These are phyloP conservation scores for Alternaria viburni DNA, from an alignment of 2,329 filamentous ascomycete species.

Conservation along the genomic window DNA sequence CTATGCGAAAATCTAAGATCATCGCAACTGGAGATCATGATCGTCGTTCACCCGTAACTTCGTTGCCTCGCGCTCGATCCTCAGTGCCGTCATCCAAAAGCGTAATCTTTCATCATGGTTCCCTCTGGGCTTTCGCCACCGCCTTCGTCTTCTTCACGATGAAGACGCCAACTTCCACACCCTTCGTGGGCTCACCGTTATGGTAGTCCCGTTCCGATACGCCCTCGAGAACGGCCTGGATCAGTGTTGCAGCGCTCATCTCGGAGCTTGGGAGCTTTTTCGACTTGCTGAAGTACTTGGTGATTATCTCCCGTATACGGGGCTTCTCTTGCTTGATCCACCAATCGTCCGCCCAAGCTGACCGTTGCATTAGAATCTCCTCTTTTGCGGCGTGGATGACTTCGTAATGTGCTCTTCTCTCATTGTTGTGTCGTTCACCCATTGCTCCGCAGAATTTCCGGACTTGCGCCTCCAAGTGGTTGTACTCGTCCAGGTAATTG, in stretches of 20 bases:
- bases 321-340: constrained; percentile 69
- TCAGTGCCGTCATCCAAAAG: not conserved
- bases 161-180: constrained; percentile 57
- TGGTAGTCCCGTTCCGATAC: constrained; percentile 60
- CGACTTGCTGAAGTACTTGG: constrained; percentile 53
- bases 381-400: constrained; percentile 60
- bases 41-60: not conserved
- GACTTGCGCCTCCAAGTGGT: constrained; percentile 52
- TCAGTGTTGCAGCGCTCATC: constrained; percentile 61
- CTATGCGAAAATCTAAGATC: constrained; percentile 16
- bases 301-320: constrained; percentile 60
- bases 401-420: constrained; percentile 47
- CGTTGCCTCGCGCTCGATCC: not conserved
- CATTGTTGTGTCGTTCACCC: constrained; percentile 35
- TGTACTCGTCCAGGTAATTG: constrained; percentile 61
- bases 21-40: constrained; percentile 1
- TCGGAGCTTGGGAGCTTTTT: constrained; percentile 52
- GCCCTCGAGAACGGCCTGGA: constrained; percentile 65
- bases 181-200: constrained; percentile 51
- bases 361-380: constrained; percentile 58
- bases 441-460: constrained; percentile 38
- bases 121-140: constrained; percentile 5
- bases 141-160: constrained; percentile 47
- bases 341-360: constrained; percentile 66
- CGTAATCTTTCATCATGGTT: not conserved